A percentile compares a stretch with the other conserved stretches of the same genome.
These are phyloP conservation scores for Leccinum imitatum DNA, from an alignment of 768 basidiomycete genomes.

Conservation along the genomic window DNA sequence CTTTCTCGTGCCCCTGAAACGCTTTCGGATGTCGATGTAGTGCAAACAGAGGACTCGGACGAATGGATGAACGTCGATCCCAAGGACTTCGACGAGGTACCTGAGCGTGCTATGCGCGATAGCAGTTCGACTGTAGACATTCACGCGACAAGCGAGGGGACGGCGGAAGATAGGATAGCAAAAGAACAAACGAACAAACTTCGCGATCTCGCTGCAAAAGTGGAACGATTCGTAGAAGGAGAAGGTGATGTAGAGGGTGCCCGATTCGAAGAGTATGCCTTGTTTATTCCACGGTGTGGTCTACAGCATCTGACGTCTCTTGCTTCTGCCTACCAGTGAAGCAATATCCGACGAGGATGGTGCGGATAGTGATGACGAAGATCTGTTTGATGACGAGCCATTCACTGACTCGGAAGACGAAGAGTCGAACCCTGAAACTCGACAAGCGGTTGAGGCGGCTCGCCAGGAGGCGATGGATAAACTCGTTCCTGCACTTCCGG, in stretches of 20 bases:
- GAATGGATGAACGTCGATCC: conserved; percentile 85
- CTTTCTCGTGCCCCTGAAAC: conserved; percentile 43
- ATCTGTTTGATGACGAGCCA: conserved; percentile 43
- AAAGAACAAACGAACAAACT: conserved; percentile 69
- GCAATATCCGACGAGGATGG: conserved; percentile 64
- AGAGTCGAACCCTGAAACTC: conserved; percentile 34
- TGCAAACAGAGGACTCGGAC: conserved; percentile 65
- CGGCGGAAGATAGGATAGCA: conserved; percentile 44
- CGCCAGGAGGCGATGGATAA: conserved; percentile 71
- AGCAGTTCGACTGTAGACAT: conserved; percentile 15
- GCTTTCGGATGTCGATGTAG: conserved; percentile 12
- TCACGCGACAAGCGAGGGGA: conserved; percentile 39
- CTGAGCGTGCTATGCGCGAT: conserved; percentile 43
- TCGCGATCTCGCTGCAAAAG: conserved; percentile 76
- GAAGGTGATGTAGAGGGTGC: conserved; percentile 90
- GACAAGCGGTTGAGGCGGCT: conserved; percentile 33
- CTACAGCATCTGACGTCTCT: conserved; percentile 1
- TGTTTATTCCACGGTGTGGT: background rate
- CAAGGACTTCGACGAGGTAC: conserved; percentile 70
- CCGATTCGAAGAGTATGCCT: conserved; percentile 80
- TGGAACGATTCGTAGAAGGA: conserved; percentile 88
- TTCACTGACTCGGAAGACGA: conserved; percentile 47
- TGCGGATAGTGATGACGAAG: conserved; percentile 24
- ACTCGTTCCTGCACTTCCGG: conserved; percentile 77
- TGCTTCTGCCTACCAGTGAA: conserved; percentile 46